Percentiles rank a stretch among this genome's conserved stretches.
phyloP scores from a whole-genome alignment of 495 filamentous ascomycete species.

The Aspergillus affinis region DNA sequence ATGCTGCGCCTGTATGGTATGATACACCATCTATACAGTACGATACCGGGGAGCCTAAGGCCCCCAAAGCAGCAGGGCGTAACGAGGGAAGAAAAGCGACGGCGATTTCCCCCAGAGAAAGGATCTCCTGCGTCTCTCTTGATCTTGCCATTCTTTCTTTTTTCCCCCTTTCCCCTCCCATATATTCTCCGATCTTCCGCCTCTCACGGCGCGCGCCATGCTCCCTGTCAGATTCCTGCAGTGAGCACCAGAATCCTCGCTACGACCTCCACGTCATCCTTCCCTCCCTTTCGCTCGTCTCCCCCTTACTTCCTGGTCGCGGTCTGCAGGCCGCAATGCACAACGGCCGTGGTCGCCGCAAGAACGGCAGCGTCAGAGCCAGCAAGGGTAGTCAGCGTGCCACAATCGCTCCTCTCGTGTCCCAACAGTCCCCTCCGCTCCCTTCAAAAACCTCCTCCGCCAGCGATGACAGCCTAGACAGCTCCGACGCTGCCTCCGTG shows the following conservation, averaged over 20 bases:
- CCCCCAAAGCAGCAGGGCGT: too few species aligned
- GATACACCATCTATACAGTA: too few species aligned
- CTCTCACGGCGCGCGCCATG: neutral
- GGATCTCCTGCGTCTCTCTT: too few species aligned
- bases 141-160: neutral
- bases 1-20: neutral
- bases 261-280: neutral
- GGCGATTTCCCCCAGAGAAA: too few species aligned
- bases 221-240: neutral
- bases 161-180: neutral
- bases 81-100: too few species aligned
- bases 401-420: conserved; percentile 27
- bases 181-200: neutral
- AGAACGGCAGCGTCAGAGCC: conserved; percentile 23
- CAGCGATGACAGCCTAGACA: conserved; percentile 23
- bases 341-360: conserved; percentile 22
- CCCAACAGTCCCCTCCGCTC: conserved; percentile 17
- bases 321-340: conserved; percentile 14
- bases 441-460: conserved; percentile 16
- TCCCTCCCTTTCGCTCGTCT: neutral
- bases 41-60: too few species aligned
- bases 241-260: neutral
- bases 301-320: conserved; percentile 1
- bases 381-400: conserved; percentile 15
- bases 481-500: conserved; percentile 18